A percentile compares a stretch with the other conserved stretches of the same genome.
Evolutionary conservation across 768 basidiomycete species (phyloP).

Genomic region (Kondoa subrosea): DNA sequence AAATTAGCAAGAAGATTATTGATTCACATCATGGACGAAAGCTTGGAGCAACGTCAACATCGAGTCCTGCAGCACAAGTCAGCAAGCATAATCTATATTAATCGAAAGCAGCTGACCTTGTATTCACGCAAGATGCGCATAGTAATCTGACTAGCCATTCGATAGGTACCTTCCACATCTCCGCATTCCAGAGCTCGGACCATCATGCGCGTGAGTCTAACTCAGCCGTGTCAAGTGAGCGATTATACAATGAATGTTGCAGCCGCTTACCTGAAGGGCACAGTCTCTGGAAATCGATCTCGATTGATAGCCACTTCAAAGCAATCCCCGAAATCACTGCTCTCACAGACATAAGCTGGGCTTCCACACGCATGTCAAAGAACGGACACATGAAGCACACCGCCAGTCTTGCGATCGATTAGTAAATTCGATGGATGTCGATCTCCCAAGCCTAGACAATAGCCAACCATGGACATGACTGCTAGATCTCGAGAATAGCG

Average conservation of each 20-base stretch:
- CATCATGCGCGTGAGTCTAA: slow-evolving; percentile 29
- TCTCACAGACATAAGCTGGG: slow-evolving; percentile 28
- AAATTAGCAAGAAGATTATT: background rate
- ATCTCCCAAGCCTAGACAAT: slow-evolving; percentile 34
- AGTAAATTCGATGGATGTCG: slow-evolving; percentile 32
- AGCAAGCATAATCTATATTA: no score
- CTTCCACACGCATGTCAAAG: slow-evolving; percentile 28
- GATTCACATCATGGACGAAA: slow-evolving; percentile 31
- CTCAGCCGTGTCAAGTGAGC: background rate
- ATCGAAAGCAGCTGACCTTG: no score
- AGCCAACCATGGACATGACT: slow-evolving; percentile 30
- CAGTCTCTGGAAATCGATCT: slow-evolving; percentile 32
- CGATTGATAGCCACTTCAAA: slow-evolving; percentile 31
- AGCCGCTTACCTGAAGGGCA: slow-evolving; percentile 32
- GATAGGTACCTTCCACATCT: slow-evolving; percentile 30
- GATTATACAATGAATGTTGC: background rate
- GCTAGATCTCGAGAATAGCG: slow-evolving; percentile 23
- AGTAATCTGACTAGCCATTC: slow-evolving; percentile 30
- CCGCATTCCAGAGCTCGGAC: slow-evolving; percentile 33
- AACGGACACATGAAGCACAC: slow-evolving; percentile 22
- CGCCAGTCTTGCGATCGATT: slow-evolving; percentile 22
- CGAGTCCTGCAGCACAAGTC: slow-evolving; percentile 21
- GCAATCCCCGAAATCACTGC: slow-evolving; percentile 33
- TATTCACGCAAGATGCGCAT: slow-evolving; percentile 32
- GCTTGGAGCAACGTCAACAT: slow-evolving; percentile 34